Evolutionary conservation across 768 basidiomycete species (phyloP), one percentile per base, ranked within the genome.

Genomic region (Flagelloscypha sp.): DNA sequence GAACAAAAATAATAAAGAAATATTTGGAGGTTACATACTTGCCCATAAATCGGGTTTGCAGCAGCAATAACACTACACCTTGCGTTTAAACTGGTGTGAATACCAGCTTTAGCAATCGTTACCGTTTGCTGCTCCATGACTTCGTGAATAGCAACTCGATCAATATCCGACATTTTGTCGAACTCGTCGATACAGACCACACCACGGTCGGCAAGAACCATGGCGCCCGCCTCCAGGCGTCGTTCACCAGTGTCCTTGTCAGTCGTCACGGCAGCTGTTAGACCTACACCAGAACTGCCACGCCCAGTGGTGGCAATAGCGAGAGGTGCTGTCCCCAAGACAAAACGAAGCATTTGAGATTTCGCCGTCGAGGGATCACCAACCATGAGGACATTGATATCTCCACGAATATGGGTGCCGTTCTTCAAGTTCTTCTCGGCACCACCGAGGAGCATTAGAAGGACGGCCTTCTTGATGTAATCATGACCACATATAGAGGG

Each of bases 81-180:
- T 4, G 95, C 95, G 58, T 99, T 99, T 49, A 99, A 70, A 55
- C 85, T 92, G 0, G 95, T 99, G 54, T 98, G 95, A 46, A 99
- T 99, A 39, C 95, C 95, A 9, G 95, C 95, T 53, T 99, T 99
- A 31, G 95, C 95, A 45, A 99, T 99, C 7, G 95, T 98, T 30
- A 99, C 94, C 0, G 95, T 99, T 55, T 99, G 95, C 58, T 97
- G 94, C 56, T 98, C 95, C 95, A 99, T 99, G 53, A 98, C 95
- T 75, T 99, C 95, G 62, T 99, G 95, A 50, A 99, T 99, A 22
- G 95, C 94, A 13, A 98, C 94, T 46, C 95, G 79, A 63, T 99
- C 95, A 46, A 98, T 74, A 54, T 99, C 95, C 18, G 89, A 93
- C 95, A 99, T 98, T 59, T 99, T 99, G 72, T 99, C 95, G 52